Evolutionary conservation across 2,329 filamentous ascomycete species (phyloP), one percentile per base, ranked within the genome.

Genomic region (Cercospora nicotianae): DNA sequence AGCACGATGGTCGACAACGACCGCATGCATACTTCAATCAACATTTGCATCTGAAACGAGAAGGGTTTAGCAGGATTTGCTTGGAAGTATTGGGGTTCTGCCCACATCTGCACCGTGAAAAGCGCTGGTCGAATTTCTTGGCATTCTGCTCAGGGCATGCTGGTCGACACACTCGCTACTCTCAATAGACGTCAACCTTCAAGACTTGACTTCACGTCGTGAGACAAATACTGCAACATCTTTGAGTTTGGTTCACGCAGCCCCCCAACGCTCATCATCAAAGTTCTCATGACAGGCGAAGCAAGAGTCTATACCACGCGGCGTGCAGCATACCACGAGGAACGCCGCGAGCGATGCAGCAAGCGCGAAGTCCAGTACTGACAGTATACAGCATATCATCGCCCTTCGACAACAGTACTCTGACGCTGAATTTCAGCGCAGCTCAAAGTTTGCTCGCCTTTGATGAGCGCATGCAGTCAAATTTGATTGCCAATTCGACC

Each of bases 401-500:
- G 48, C 48, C 12, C 12, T 26, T 26, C 48, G 20, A 53, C 48
- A 13, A 53, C 48, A 26, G 48, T 12, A 53, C 48, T 53, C 20
- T 26, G 48, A 53, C 12, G 48, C 48, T 16, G 10, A 23, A 23
- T 53, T 53, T 53, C 48, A 53, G 48, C 6, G 48, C 48, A 53
- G 18, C 8, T 53, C 18, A 26, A 53, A 53, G 9, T 26, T 53
- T 53, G 28, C 28, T 30, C 28, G 42, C 42, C 26, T 63, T 30
- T 62, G 60, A 51, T 31, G 42, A 33, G 26, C 26, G 30, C 48
- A 26, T 16, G 26, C 39, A 62, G 60, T 63, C 60, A 55, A 63
- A 55, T 31, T 23, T 26, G 31, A 63, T 63, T 63, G 60, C 60
- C 60, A 63, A 63, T 63, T 63, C 45, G 33, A 63, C 51, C 31